Evolutionary conservation across 2,329 filamentous ascomycete genomes (phyloP).

Genomic region (Cryphonectria carpinicola): DNA sequence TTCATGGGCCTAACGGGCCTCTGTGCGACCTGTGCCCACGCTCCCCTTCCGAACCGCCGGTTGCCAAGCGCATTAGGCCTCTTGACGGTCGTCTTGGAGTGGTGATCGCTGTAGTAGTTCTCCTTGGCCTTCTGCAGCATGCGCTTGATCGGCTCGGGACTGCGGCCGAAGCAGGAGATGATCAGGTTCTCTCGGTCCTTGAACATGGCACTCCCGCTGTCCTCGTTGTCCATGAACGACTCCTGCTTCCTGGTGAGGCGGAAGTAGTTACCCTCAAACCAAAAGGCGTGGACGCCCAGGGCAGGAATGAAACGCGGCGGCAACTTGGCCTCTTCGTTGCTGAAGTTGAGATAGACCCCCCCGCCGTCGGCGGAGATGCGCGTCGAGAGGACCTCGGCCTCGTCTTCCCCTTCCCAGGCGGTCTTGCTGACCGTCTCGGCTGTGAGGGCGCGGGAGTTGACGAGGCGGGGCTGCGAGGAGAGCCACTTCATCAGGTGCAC

Average conservation of each 20-base stretch:
- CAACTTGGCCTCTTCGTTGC: conserved; percentile 58
- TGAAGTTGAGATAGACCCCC: conserved; percentile 61
- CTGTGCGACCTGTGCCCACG: conserved; percentile 61
- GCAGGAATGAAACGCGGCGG: conserved; percentile 59
- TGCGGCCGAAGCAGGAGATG: conserved; percentile 60
- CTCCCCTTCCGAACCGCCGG: conserved; percentile 49
- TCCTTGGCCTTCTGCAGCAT: conserved; percentile 59
- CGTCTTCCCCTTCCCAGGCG: conserved; percentile 61
- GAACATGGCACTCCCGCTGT: conserved; percentile 41
- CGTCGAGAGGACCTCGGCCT: conserved; percentile 44
- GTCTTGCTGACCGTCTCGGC: conserved; percentile 59
- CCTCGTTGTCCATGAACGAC: conserved; percentile 43
- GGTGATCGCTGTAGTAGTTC: conserved; percentile 55
- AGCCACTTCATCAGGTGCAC: conserved; percentile 62
- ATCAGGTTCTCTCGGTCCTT: conserved; percentile 57
- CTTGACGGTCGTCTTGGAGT: conserved; percentile 62
- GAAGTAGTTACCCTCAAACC: conserved; percentile 57
- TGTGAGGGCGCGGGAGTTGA: conserved; percentile 55
- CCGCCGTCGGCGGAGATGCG: conserved; percentile 45
- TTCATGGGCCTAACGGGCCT: conserved; percentile 72
- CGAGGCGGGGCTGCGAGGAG: conserved; percentile 54
- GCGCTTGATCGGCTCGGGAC: conserved; percentile 57
- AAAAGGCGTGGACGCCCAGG: conserved; percentile 57
- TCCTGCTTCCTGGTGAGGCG: conserved; percentile 51
- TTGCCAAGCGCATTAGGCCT: conserved; percentile 52